Base-by-base conservation (phyloP, 192 early-diverging fungal species). In the Backusella tuberculispora region DNA sequence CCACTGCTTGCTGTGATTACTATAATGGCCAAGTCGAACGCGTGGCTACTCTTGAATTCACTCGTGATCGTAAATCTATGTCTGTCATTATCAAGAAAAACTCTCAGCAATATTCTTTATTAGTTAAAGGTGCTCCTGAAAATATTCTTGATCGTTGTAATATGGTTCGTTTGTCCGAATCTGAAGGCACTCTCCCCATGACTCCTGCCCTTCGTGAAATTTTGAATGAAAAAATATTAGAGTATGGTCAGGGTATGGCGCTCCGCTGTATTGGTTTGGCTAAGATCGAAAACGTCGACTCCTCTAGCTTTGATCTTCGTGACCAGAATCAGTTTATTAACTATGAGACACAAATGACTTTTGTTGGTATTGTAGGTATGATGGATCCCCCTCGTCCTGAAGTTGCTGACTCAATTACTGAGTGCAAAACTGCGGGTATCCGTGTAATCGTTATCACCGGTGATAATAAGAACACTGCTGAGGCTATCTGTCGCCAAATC, bases 51-150 rank as follows among this genome's bases (percentile, higher is more conserved):
- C 86, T 98, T 44, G 98, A 99, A 82, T 99, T 99, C 77, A 90
- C 96, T 17, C 93, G 97, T 75, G 96, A 98, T 80, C 91, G 98
- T 82, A 99, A 99, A 87, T 96, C 95, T 48, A 99, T 99, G 98
- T 94, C 94, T 21, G 95, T 98, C 13, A 74, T 98, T 34, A 92
- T 96, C 4, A 38, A 78, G 8, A 71, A 79, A 6, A 21, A 70
- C 9, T 65, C 79, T 41, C 53, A 60, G 21, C 21, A 60, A 26
- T 66, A 80, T 41, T 78, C 84, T 26, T 87, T 99, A 67, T 86
- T 93, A 78, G 95, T 97, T 63, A 99, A 99, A 83, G 98, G 98
- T 69, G 98, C 98, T 21, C 96, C 96, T 34, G 98, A 99, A 85
- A 84, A 84, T 68, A 85, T 99, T 56, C 85, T 99, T 38, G 96